Evolutionary conservation across 2,329 filamentous ascomycete genomes (phyloP), one percentile per base, ranked within the genome.

Genomic region (Saccharata proteae): DNA sequence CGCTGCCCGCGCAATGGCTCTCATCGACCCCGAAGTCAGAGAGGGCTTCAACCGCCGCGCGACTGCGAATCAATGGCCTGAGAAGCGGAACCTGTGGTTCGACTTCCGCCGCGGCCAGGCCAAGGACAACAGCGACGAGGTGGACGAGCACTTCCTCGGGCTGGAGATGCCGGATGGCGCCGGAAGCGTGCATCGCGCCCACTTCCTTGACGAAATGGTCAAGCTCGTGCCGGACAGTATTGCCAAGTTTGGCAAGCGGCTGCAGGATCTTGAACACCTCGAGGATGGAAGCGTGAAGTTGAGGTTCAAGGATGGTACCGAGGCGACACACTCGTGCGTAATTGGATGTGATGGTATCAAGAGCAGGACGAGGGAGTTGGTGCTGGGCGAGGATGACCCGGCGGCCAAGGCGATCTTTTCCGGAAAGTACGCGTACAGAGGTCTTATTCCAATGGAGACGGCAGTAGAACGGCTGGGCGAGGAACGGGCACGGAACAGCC

Each of bases 311-410:
- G 66, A 71, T 44, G 63, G 63, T 1, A 57, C 49, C 0, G 51
- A 43, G 0, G 62, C 54, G 1, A 43, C 54, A 16, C 62, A 64
- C 17, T 57, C 56, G 37, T 57, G 60, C 2, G 65, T 74, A 0
- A 58, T 79, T 34, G 74, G 70, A 4, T 75, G 71, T 44, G 75
- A 80, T 48, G 75, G 75, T 1, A 74, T 80, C 43, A 72, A 72
- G 45, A 73, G 69, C 1, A 55, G 58, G 3, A 59, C 68, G 3
- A 58, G 75, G 6, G 46, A 64, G 17, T 46, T 69, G 10, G 48
- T 79, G 4, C 53, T 77, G 3, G 69, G 66, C 1, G 45, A 58
- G 3, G 49, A 56, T 14, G 49, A 62, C 36, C 59, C 64, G 0
- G 55, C 60, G 3, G 52, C 61, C 0, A 46, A 59, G 16, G 58